Evolutionary conservation across 306 rosid genomes (phyloP).

Genomic region (Cicer chorassanicum): DNA sequence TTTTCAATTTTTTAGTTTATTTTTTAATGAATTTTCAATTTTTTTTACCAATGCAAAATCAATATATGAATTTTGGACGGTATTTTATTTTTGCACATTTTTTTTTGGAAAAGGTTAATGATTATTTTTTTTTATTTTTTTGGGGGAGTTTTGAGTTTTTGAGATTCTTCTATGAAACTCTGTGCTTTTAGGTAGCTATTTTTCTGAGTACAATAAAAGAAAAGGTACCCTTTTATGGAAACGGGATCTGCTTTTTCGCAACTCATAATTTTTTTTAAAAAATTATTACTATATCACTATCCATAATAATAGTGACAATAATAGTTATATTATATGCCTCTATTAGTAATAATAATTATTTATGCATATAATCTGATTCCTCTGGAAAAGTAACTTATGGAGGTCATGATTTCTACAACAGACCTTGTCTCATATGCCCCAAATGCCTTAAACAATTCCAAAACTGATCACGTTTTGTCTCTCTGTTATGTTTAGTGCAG

Average conservation of each 20-base stretch:
- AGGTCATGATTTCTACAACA: conserved; percentile 76
- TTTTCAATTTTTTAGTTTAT: conserved; percentile 39
- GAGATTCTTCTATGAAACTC: conserved; percentile 82
- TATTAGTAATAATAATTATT: conserved; percentile 16
- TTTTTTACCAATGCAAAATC: conserved; percentile 31
- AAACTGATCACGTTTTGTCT: conserved; percentile 72
- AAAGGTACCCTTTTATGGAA: conserved; percentile 78
- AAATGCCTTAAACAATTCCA: conserved; percentile 63
- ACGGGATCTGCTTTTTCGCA: conserved; percentile 80
- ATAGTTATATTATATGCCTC: background rate
- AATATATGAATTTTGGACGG: background rate
- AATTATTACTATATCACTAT: background rate
- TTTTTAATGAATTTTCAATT: conserved; percentile 1
- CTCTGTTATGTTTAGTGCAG: conserved; percentile 62
- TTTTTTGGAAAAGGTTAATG: conserved; percentile 57
- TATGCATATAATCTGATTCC: conserved; percentile 57
- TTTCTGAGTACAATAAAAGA: conserved; percentile 76
- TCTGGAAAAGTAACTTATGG: conserved; percentile 61
- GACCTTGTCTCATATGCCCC: conserved; percentile 80
- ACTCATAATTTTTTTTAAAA: conserved; percentile 36
- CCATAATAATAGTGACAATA: conserved; percentile 24
- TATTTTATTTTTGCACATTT: background rate
- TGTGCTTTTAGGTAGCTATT: conserved; percentile 82
- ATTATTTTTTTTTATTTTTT: conserved; percentile 42
- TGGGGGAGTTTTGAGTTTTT: conserved; percentile 38